Conservation (phyloP, 495 filamentous ascomycete species). For the Penicillium paradoxum region DNA sequence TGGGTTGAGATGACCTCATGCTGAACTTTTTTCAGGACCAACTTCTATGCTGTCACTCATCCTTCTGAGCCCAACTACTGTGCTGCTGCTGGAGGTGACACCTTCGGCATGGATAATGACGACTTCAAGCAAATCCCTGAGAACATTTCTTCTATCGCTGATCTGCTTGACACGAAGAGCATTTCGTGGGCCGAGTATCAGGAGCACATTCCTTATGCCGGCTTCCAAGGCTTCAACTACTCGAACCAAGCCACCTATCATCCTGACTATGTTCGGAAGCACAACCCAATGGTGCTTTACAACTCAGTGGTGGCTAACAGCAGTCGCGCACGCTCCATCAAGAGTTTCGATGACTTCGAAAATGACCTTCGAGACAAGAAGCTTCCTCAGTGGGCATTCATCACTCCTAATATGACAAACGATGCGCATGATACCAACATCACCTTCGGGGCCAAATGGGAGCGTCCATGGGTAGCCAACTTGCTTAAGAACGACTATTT, state of each 20-base stretch:
- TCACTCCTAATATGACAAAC: slow-evolving; percentile 34
- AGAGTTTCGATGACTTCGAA: slow-evolving; percentile 61
- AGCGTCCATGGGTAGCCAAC: slow-evolving; percentile 52
- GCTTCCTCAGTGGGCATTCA: slow-evolving; percentile 69
- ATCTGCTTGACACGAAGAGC: slow-evolving; percentile 60
- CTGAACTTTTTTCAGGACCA: slow-evolving; percentile 29
- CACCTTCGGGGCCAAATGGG: slow-evolving; percentile 54
- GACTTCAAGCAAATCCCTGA: slow-evolving; percentile 48
- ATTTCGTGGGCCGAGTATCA: slow-evolving; percentile 69
- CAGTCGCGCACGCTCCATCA: slow-evolving; percentile 53
- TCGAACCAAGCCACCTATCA: slow-evolving; percentile 44
- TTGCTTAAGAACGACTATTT: slow-evolving; percentile 61
- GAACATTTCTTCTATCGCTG: slow-evolving; percentile 63
- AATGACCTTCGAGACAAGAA: slow-evolving; percentile 50
- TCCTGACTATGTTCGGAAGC: slow-evolving; percentile 70
- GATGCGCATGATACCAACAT: slow-evolving; percentile 68
- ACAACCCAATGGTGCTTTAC: slow-evolving; percentile 61
- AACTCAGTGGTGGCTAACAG: slow-evolving; percentile 51
- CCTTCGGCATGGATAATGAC: slow-evolving; percentile 67
- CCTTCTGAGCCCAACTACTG: slow-evolving; percentile 71
- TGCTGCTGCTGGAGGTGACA: slow-evolving; percentile 56
- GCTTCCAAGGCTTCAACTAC: slow-evolving; percentile 56
- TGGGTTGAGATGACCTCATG: background rate
- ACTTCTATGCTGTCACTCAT: slow-evolving; percentile 60
- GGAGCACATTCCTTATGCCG: slow-evolving; percentile 62